Evolutionary conservation across 2,329 filamentous ascomycete genomes (phyloP), one percentile per base, ranked within the genome.

Genomic region (Nectriaceae sp.): DNA sequence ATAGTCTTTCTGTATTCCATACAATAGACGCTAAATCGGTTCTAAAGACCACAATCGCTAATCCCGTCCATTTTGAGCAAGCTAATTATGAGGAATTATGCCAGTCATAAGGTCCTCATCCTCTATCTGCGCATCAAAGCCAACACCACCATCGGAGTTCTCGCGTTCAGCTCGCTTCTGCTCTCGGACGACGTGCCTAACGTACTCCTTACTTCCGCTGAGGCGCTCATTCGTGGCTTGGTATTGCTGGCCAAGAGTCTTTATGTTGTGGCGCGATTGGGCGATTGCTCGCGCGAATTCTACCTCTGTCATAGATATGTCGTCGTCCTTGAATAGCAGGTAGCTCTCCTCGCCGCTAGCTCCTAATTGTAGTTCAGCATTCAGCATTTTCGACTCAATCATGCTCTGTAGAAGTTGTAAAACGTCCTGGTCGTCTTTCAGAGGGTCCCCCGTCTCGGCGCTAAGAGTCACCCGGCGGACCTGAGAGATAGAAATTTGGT

Each of bases 101-200:
- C 74, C 79, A 11, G 73, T 75, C 81, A 84, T 84, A 20, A 84
- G 63, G 53, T 84, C 81, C 62, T 84, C 81, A n/a, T 84, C 80
- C 46, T 83, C 79, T 31, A 82, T 68, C 42, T 75, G 69, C 11
- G 69, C 63, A 21, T 79, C 73, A 49, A 79, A 80, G 35, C 67
- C 70, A 21, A 70, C 48, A 3, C 65, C 60, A 3, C 64, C 60
- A 42, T 67, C 64, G 16, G 65, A 63, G 3, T 62, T 62, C 0
- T 76, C 74, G 57, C 77, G 77, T 35, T 80, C 73, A 8, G 55
- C 50, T 18, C 72, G 70, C 57, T 72, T 75, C 57, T 76, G 70
- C 46, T 82, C 77, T 40, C 69, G 71, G 2, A 71, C 52, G 16
- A 77, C 18, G 49, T 74, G 69, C 42, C 73, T 76, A 4, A 83